These are phyloP conservation scores for Lactarius pseudohatsudake DNA, from an alignment of 768 basidiomycete genomes.

Conservation along the genomic window DNA sequence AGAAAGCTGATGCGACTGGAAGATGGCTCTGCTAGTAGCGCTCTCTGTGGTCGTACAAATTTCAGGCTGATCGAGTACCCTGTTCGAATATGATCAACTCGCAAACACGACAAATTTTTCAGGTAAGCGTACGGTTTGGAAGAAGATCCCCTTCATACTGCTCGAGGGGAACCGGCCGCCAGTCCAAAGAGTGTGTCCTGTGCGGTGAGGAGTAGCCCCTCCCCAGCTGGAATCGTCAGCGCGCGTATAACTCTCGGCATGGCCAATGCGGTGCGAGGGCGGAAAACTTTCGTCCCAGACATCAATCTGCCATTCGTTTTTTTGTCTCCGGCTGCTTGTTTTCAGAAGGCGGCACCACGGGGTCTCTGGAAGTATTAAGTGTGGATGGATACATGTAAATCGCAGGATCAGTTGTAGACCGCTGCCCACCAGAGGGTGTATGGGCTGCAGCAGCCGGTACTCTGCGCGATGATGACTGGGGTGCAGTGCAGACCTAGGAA, in stretches of 20 bases:
- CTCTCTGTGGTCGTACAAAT: slow-evolving; percentile 17
- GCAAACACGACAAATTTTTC: too few species aligned
- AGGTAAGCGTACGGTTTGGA: slow-evolving; percentile 12
- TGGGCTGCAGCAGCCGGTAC: slow-evolving; percentile 4
- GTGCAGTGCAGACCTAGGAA: slow-evolving; percentile 38
- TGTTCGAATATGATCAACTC: slow-evolving; percentile 3
- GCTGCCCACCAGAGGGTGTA: slow-evolving; percentile 18
- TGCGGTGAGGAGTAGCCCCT: not conserved
- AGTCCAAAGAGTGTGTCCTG: slow-evolving; percentile 17
- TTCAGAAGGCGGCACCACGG: not conserved
- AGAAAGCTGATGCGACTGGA: slow-evolving; percentile 21
- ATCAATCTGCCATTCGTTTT: slow-evolving; percentile 12
- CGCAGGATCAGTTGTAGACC: slow-evolving; percentile 32
- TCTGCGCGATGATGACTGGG: slow-evolving; percentile 21
- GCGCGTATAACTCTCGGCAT: slow-evolving; percentile 30
- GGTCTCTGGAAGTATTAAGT: slow-evolving; percentile 13
- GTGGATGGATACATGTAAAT: slow-evolving; percentile 31
- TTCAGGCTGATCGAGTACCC: slow-evolving; percentile 9
- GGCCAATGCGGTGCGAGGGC: slow-evolving; percentile 18
- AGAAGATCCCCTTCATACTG: slow-evolving; percentile 3
- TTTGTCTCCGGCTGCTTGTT: slow-evolving; percentile 7
- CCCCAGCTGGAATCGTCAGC: slow-evolving; percentile 18
- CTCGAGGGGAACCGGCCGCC: slow-evolving; percentile 12
- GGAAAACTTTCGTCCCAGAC: slow-evolving; percentile 19
- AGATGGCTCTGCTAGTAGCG: slow-evolving; percentile 14